A percentile compares a stretch with the other conserved stretches of the same genome.
phyloP scores from a whole-genome alignment of 2,329 filamentous ascomycete genomes.

The Aureobasidium lini region DNA sequence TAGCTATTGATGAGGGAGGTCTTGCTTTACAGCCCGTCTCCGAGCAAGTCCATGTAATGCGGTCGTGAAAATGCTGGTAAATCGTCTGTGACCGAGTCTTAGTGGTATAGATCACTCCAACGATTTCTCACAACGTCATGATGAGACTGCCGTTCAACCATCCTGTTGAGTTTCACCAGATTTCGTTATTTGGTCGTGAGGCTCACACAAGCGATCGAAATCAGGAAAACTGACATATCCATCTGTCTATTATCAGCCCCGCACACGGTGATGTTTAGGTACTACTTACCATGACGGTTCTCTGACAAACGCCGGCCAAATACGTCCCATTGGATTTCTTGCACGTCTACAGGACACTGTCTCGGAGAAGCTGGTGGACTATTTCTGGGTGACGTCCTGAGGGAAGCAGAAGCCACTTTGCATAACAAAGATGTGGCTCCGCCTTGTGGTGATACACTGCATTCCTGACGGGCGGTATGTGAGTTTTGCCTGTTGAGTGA shows the following conservation, averaged over 20 bases:
- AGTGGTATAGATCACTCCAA: not conserved
- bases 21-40: not conserved
- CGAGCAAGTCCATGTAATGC: not conserved
- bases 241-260: not conserved
- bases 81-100: not conserved
- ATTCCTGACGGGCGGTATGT: slow-evolving; percentile 20
- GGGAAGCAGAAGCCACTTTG: slow-evolving; percentile 12
- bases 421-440: slow-evolving; percentile 4
- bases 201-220: slow-evolving; percentile 13
- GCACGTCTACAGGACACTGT: slow-evolving; percentile 3
- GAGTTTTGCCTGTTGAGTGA: slow-evolving; percentile 24
- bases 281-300: slow-evolving; percentile 7
- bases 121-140: not conserved
- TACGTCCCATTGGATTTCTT: slow-evolving; percentile 11
- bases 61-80: not conserved
- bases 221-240: slow-evolving; percentile 15
- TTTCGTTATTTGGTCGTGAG: not conserved
- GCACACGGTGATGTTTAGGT: not conserved
- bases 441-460: not conserved
- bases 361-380: slow-evolving; percentile 12
- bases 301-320: slow-evolving; percentile 11
- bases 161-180: not conserved
- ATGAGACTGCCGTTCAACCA: not conserved
- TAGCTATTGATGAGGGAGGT: not conserved
- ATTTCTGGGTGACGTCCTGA: not conserved